Evolutionary conservation across 192 early-diverging fungal genomes (phyloP).

Genomic region (Dimargaris xerosporica): DNA sequence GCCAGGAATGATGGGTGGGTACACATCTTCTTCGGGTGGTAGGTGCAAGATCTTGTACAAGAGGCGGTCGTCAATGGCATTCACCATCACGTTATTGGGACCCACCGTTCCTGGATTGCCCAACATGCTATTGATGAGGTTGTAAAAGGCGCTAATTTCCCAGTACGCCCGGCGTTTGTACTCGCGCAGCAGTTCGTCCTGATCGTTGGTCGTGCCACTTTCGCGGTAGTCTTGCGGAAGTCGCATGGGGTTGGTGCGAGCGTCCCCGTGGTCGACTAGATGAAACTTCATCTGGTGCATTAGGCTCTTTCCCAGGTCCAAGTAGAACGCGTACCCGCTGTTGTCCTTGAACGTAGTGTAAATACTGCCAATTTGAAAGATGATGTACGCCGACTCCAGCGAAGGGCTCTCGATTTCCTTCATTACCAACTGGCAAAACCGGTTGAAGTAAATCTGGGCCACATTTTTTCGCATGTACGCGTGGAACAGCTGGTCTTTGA

Average conservation of each 20-base stretch:
- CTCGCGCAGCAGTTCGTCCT: background rate
- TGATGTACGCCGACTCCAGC: background rate
- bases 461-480: background rate
- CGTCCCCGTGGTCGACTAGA: no score
- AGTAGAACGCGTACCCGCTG: background rate
- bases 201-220: background rate
- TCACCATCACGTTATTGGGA: background rate
- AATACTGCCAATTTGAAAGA: background rate
- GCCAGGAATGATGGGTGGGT: background rate
- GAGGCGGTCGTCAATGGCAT: background rate
- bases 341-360: background rate
- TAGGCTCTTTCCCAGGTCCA: background rate
- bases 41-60: background rate
- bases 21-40: background rate
- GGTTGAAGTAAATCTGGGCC: constrained; percentile 1
- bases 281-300: background rate
- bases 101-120: background rate
- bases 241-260: no score
- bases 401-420: background rate
- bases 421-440: background rate
- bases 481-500: background rate
- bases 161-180: background rate
- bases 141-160: background rate
- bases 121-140: background rate
- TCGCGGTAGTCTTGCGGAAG: no score